These are phyloP conservation scores for Cydonia oblonga DNA, from an alignment of 331 rosid genomes.

Conservation along the genomic window DNA sequence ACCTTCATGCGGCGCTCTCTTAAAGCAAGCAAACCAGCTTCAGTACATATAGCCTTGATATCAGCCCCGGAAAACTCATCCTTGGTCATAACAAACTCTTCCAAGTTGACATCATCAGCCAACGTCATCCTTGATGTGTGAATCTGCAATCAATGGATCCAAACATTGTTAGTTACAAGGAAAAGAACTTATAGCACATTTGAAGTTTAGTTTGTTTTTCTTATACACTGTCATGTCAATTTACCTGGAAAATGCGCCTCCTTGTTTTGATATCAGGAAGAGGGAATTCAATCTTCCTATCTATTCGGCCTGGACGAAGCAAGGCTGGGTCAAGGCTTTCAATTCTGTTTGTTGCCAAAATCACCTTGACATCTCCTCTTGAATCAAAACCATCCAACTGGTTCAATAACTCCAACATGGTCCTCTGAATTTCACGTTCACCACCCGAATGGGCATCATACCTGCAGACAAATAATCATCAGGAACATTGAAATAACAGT, in stretches of 20 bases:
- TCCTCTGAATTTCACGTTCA: conserved; percentile 95
- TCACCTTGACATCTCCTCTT: conserved; percentile 96
- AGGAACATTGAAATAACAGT: conserved; percentile 1
- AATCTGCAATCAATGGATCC: conserved; percentile 44
- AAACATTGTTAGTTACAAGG: neutral
- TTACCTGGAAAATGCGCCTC: conserved; percentile 93
- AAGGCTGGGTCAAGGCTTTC: conserved; percentile 96
- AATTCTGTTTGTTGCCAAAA: conserved; percentile 90
- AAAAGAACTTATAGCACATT: neutral
- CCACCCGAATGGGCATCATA: conserved; percentile 99
- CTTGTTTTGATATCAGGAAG: conserved; percentile 99
- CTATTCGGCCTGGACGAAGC: conserved; percentile 94
- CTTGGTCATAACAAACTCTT: conserved; percentile 97
- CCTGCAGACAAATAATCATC: conserved; percentile 27
- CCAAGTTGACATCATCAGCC: conserved; percentile 94
- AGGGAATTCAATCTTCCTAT: conserved; percentile 94
- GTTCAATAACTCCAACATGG: conserved; percentile 91
- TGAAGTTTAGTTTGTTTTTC: neutral
- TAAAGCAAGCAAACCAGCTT: conserved; percentile 92
- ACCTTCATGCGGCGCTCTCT: conserved; percentile 99
- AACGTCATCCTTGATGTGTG: conserved; percentile 98
- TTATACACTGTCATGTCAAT: neutral
- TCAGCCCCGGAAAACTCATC: conserved; percentile 99
- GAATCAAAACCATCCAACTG: conserved; percentile 98
- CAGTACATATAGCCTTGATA: conserved; percentile 96